Evolutionary conservation across 306 rosid species (phyloP).

Genomic region (Citrullus mucosospermus): DNA sequence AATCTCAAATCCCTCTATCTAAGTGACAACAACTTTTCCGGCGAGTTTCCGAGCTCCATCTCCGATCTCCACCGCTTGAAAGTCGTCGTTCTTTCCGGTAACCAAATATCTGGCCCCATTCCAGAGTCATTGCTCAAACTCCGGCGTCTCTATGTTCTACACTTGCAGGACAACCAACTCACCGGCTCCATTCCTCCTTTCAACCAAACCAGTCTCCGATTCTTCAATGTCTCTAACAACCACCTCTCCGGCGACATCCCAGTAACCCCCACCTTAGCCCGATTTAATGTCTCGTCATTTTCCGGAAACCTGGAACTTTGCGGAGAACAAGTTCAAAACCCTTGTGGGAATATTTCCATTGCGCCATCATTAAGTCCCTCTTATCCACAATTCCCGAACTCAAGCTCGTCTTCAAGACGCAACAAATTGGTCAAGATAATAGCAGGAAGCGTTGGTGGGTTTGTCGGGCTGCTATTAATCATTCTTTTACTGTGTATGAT

Average conservation of each 20-base stretch:
- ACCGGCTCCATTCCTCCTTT: constrained; percentile 59
- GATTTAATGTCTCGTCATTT: constrained; percentile 65
- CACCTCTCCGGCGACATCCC: constrained; percentile 72
- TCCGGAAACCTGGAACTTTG: constrained; percentile 40
- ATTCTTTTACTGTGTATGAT: constrained; percentile 17
- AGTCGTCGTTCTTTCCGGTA: constrained; percentile 44
- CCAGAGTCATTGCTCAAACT: constrained; percentile 50
- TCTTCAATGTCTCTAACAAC: constrained; percentile 70
- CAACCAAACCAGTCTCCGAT: constrained; percentile 67
- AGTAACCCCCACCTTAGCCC: constrained; percentile 32
- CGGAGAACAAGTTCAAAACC: constrained; percentile 39
- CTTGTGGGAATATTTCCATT: constrained; percentile 15
- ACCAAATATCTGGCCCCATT: constrained; percentile 50
- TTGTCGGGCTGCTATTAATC: constrained; percentile 15
- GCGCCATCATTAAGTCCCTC: constrained; percentile 41
- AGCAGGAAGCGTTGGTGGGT: constrained; percentile 54
- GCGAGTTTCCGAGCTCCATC: constrained; percentile 57
- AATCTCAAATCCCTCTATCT: constrained; percentile 74
- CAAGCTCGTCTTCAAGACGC: constrained; percentile 15
- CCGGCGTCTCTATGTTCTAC: constrained; percentile 48
- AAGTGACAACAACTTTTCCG: constrained; percentile 60
- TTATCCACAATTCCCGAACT: not conserved
- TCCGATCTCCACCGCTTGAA: constrained; percentile 68
- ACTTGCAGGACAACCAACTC: constrained; percentile 45
- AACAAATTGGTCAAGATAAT: constrained; percentile 35